Percentiles rank a stretch among this genome's conserved stretches.
These are phyloP conservation scores for Pyrenochaeta sp. DNA, from an alignment of 2,329 filamentous ascomycete species.

Conservation along the genomic window DNA sequence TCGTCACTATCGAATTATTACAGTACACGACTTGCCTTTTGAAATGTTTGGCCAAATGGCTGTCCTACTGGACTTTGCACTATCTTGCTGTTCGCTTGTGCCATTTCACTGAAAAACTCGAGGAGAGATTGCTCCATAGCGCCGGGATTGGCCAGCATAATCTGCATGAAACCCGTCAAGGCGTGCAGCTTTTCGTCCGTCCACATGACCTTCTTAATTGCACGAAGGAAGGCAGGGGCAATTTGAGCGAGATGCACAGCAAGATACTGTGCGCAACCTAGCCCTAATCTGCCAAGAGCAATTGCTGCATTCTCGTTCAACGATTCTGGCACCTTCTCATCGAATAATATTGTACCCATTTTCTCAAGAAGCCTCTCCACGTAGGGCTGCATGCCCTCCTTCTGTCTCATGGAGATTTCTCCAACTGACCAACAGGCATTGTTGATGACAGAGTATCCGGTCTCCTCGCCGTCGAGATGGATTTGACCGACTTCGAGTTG, in stretches of 20 bases:
- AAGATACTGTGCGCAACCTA: constrained; percentile 78
- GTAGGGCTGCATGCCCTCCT: constrained; percentile 76
- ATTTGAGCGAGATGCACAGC: constrained; percentile 82
- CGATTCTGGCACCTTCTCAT: constrained; percentile 83
- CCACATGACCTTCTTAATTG: constrained; percentile 84
- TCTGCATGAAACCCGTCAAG: constrained; percentile 86
- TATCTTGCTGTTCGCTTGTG: constrained; percentile 69
- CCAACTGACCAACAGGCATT: constrained; percentile 98
- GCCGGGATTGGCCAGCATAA: constrained; percentile 86
- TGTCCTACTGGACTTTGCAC: constrained; percentile 65
- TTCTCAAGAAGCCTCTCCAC: constrained; percentile 79
- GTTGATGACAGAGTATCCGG: constrained; percentile 91
- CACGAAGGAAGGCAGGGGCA: constrained; percentile 80
- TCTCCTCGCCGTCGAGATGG: constrained; percentile 80
- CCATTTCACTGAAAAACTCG: constrained; percentile 85
- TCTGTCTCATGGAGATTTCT: constrained; percentile 85
- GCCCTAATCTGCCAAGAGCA: constrained; percentile 84
- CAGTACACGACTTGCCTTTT: constrained; percentile 60
- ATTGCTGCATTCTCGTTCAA: constrained; percentile 95
- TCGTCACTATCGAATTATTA: not conserved
- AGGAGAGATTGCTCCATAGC: constrained; percentile 88
- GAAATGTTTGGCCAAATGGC: constrained; percentile 74
- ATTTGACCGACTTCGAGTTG: constrained; percentile 80
- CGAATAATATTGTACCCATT: constrained; percentile 83
- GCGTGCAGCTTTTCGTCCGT: constrained; percentile 95